phyloP scores from a whole-genome alignment of 2,329 filamentous ascomycete genomes.

The Arthrinium phaeospermum region DNA sequence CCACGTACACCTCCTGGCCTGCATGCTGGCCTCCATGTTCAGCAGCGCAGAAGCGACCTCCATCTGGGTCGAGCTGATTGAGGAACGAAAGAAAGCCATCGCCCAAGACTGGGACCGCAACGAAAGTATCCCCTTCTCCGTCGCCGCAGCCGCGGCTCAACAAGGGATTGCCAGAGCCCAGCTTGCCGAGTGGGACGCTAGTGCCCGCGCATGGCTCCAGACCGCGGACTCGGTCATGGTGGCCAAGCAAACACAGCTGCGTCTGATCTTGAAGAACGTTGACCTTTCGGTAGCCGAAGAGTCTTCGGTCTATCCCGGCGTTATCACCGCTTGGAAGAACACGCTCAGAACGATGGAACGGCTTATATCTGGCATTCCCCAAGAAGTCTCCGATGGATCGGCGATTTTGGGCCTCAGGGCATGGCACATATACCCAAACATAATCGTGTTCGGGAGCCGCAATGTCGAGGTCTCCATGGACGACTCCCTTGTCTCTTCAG shows the following conservation, averaged over 20 bases:
- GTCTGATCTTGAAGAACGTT: slow-evolving; percentile 25
- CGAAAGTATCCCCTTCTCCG: not conserved
- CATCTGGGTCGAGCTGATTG: slow-evolving; percentile 42
- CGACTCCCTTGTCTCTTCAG: slow-evolving; percentile 19
- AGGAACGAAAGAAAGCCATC: slow-evolving; percentile 24
- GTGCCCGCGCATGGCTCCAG: slow-evolving; percentile 40
- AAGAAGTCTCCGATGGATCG: slow-evolving; percentile 21
- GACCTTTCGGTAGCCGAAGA: slow-evolving; percentile 18
- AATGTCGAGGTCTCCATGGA: slow-evolving; percentile 20
- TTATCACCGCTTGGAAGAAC: slow-evolving; percentile 22
- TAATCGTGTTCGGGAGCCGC: slow-evolving; percentile 21
- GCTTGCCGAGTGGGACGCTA: slow-evolving; percentile 39
- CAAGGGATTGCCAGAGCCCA: slow-evolving; percentile 32
- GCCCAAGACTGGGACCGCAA: slow-evolving; percentile 15
- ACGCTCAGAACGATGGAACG: slow-evolving; percentile 21
- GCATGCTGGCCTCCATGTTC: slow-evolving; percentile 43
- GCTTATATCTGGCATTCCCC: slow-evolving; percentile 23
- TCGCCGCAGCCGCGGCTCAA: not conserved
- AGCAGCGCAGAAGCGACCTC: slow-evolving; percentile 35
- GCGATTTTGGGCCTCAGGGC: slow-evolving; percentile 23
- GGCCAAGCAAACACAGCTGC: slow-evolving; percentile 21
- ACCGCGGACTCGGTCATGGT: slow-evolving; percentile 34
- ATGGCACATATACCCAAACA: slow-evolving; percentile 26
- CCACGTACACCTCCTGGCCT: slow-evolving; percentile 38
- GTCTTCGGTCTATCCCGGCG: slow-evolving; percentile 18